Evolutionary conservation across 768 basidiomycete species (phyloP), one percentile per base, ranked within the genome.

Genomic region (Macrolepiota albuminosa): DNA sequence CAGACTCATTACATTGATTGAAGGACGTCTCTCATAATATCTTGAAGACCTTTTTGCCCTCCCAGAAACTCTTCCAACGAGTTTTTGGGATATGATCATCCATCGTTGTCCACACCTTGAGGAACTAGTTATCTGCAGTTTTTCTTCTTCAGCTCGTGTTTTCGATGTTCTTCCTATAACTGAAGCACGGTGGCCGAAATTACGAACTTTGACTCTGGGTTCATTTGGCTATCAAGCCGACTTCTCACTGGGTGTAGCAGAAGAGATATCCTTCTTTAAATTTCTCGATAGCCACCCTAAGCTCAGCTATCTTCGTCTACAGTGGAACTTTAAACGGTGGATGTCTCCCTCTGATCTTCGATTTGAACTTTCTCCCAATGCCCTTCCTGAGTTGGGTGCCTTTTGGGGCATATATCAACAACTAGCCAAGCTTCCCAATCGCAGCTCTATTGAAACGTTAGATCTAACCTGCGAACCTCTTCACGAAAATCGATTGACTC

Each of bases 241-340:
- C 56, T 79, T 80, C 62, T 66, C 73, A 3, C 65, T 81, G 8
- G 77, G 75, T 7, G 69, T 71, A 1, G 63, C 73, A 7, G 66
- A 72, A 26, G 71, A 70, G 16, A 45, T 58, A 6, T 61, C 67
- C 0, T 72, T 81, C 39, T 69, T 68, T 4, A 51, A 62, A 1
- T 81, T 81, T 63, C 67, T 82, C n/a, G 67, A 73, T 8, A 55
- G 33, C 13, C 81, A 82, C 58, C 64, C 67, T 0, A 61, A 68
- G 6, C 67, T 83, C 16, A 76, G 72, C 39, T 78, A 76, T 59
- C 69, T 81, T 34, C 75, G 79, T 11, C 72, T 81, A 46, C 68
- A 78, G 31, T 83, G 81, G 81, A 81, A 79, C 60, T 81, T 81
- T 66, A 78, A 77, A 54, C 69, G 76, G 13, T 81, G 79, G 79